Percentiles rank a stretch among this genome's conserved stretches.
Evolutionary conservation across 106 monocot genomes (phyloP).

Genomic region (Dioscorea dumetorum): DNA sequence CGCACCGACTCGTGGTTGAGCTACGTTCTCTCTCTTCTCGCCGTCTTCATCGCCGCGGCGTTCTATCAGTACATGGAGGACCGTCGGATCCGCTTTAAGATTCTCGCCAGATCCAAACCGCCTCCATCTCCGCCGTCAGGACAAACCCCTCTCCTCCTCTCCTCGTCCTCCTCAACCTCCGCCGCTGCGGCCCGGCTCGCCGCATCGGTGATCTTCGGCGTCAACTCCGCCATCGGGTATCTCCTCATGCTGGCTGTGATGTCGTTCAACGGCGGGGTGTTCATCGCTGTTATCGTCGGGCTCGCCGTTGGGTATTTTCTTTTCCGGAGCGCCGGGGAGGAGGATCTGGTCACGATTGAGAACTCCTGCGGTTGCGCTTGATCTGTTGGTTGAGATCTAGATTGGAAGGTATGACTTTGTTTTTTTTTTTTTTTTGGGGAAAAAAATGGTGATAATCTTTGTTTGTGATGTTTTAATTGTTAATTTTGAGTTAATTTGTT

Average conservation of each 20-base stretch:
- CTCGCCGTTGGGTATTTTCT: conserved; percentile 54
- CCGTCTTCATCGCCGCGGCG: conserved; percentile 51
- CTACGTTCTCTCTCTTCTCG: conserved; percentile 64
- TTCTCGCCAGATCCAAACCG: conserved; percentile 18
- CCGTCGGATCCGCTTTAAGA: conserved; percentile 56
- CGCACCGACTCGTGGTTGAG: conserved; percentile 48
- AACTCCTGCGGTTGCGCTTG: conserved; percentile 74
- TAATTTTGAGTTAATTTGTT: too few species aligned
- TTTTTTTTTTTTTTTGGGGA: too few species aligned
- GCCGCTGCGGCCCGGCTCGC: conserved; percentile 7
- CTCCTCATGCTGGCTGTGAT: conserved; percentile 94
- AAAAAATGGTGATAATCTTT: too few species aligned
- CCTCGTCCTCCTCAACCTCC: conserved; percentile 1
- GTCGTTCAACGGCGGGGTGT: conserved; percentile 91
- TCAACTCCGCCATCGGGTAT: conserved; percentile 82
- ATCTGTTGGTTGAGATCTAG: conserved; percentile 3
- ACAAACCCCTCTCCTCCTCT: conserved; percentile 30
- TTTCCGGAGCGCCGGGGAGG: conserved; percentile 66
- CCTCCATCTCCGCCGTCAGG: conserved; percentile 5
- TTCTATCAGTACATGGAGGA: conserved; percentile 93
- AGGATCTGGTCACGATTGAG: conserved; percentile 37
- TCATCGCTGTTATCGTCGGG: conserved; percentile 52
- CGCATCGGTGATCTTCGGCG: conserved; percentile 45
- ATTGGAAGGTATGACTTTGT: too few species aligned
- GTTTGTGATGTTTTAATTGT: not conserved